Percentiles rank a stretch among this genome's conserved stretches.
Conservation (phyloP, 2,329 filamentous ascomycete species). For the Sclerotinia borealis region DNA sequence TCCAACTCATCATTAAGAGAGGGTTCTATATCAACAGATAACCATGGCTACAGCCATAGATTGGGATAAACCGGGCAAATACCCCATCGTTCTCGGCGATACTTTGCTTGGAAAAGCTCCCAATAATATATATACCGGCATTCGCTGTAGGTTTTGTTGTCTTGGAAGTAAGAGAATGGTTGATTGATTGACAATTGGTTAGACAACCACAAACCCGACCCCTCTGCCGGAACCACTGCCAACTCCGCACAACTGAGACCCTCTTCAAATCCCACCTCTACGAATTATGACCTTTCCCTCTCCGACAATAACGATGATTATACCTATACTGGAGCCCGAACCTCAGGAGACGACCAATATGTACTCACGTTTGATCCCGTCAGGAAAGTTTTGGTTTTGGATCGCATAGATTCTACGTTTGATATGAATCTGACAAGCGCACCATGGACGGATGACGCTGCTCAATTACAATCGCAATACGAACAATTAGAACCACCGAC, state of each 20-base stretch:
- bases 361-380: conserved; percentile 71
- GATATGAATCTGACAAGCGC: conserved; percentile 77
- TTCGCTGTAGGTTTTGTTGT: conserved; percentile 46
- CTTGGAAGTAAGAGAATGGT: neutral
- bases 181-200: conserved; percentile 17
- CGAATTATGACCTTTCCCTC: conserved; percentile 47
- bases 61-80: conserved; percentile 54
- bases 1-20: neutral
- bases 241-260: conserved; percentile 46
- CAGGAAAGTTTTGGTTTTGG: conserved; percentile 72
- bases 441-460: conserved; percentile 57
- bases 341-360: conserved; percentile 51
- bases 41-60: conserved; percentile 39
- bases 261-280: conserved; percentile 31
- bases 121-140: conserved; percentile 53
- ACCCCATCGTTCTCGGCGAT: conserved; percentile 59
- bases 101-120: conserved; percentile 50
- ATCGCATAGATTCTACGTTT: conserved; percentile 74
- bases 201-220: conserved; percentile 59
- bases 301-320: conserved; percentile 48
- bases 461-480: conserved; percentile 59
- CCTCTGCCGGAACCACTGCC: conserved; percentile 41
- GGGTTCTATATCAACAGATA: neutral
- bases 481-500: conserved; percentile 47
- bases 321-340: conserved; percentile 53